phyloP scores from a whole-genome alignment of 1,139 yeast species.

The Pichia sp. region DNA sequence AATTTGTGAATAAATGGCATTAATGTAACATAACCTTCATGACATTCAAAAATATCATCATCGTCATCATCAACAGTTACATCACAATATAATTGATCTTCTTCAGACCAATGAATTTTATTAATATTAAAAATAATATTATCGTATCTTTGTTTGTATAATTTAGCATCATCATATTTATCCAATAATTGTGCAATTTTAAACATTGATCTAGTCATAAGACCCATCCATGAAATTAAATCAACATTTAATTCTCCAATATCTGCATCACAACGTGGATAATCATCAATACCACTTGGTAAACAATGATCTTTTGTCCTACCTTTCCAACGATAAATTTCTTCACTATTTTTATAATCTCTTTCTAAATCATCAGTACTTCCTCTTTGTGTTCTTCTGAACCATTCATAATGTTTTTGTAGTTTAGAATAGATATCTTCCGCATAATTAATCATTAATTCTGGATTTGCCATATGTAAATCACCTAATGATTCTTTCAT shows the following conservation, averaged over 20 bases:
- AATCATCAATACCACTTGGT: conserved; percentile 94
- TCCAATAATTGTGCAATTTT: conserved; percentile 65
- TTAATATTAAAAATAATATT: conserved; percentile 61
- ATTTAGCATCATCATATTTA: conserved; percentile 48
- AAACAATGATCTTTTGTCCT: conserved; percentile 79
- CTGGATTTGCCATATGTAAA: conserved; percentile 53
- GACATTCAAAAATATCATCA: conserved; percentile 59
- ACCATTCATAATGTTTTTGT: conserved; percentile 77
- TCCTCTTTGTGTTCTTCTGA: conserved; percentile 76
- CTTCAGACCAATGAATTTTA: conserved; percentile 71
- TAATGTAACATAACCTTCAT: conserved; percentile 79
- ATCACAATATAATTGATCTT: conserved; percentile 73
- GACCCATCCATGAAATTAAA: conserved; percentile 86
- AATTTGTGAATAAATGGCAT: conserved; percentile 80
- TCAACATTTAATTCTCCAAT: conserved; percentile 89
- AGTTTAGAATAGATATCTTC: conserved; percentile 68
- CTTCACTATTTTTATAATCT: conserved; percentile 38
- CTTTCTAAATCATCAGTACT: conserved; percentile 68
- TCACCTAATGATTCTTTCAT: conserved; percentile 35
- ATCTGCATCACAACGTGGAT: conserved; percentile 87
- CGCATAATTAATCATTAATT: conserved; percentile 57
- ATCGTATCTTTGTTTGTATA: conserved; percentile 47
- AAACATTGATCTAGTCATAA: conserved; percentile 79
- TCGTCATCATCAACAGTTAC: conserved; percentile 69
- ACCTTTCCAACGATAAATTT: conserved; percentile 89